These are phyloP conservation scores for Mycena galopus DNA, from an alignment of 768 basidiomycete species.

Conservation along the genomic window DNA sequence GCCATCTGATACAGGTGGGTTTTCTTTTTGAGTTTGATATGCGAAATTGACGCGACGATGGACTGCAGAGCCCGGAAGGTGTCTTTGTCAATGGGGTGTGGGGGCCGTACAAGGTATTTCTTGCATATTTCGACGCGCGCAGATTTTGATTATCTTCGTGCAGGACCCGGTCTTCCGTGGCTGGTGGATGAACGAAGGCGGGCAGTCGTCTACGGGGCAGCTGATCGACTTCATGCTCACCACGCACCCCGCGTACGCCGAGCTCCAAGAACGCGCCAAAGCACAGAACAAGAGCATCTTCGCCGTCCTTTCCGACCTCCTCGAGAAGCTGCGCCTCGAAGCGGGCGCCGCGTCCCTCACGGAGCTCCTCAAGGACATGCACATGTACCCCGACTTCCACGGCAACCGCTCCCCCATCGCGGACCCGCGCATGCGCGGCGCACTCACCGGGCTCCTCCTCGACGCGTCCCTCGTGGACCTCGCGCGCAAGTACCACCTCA, in stretches of 20 bases:
- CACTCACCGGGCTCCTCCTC: slow-evolving; percentile 88
- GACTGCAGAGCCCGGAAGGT: slow-evolving; percentile 80
- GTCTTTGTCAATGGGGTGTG: slow-evolving; percentile 94
- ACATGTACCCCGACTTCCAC: slow-evolving; percentile 96
- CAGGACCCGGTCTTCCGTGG: slow-evolving; percentile 91
- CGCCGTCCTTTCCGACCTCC: slow-evolving; percentile 76
- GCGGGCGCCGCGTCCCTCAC: slow-evolving; percentile 72
- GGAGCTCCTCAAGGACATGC: slow-evolving; percentile 90
- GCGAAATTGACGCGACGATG: too few species aligned
- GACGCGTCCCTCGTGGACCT: slow-evolving; percentile 84
- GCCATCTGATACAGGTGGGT: slow-evolving; percentile 89
- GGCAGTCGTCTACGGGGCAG: slow-evolving; percentile 99
- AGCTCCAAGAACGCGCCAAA: slow-evolving; percentile 74
- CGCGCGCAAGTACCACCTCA: slow-evolving; percentile 90
- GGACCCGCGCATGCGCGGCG: slow-evolving; percentile 94
- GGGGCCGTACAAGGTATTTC: slow-evolving; percentile 89
- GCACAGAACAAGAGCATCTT: slow-evolving; percentile 72
- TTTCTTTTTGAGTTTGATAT: too few species aligned
- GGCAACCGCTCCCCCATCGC: slow-evolving; percentile 98
- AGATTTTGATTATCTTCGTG: slow-evolving; percentile 26
- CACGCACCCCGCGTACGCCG: slow-evolving; percentile 87
- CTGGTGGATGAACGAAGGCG: slow-evolving; percentile 99
- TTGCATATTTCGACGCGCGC: neutral
- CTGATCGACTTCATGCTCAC: slow-evolving; percentile 95
- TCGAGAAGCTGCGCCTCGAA: slow-evolving; percentile 75